phyloP scores from a whole-genome alignment of 306 rosid species.

The Canavalia ensiformis region DNA sequence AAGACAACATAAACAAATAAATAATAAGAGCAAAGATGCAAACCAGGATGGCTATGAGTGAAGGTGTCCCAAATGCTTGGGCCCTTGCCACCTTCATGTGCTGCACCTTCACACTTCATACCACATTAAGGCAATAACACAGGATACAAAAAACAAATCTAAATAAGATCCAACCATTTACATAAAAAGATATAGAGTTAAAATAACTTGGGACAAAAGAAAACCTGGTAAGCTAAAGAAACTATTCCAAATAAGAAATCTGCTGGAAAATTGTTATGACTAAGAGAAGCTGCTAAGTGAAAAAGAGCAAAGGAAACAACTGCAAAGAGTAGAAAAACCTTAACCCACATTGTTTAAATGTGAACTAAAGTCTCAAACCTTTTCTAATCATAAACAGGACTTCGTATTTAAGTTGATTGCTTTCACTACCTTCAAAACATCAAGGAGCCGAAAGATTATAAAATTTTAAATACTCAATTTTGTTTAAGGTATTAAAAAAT shows the following conservation, averaged over 20 bases:
- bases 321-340: conserved; percentile 43
- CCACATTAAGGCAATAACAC: not conserved
- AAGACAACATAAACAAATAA: not conserved
- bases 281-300: conserved; percentile 49
- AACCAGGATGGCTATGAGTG: conserved; percentile 67
- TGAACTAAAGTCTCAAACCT: conserved; percentile 1
- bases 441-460: too few species aligned
- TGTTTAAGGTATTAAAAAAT: too few species aligned
- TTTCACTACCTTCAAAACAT: too few species aligned
- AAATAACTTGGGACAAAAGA: conserved; percentile 8
- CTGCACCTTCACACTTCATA: conserved; percentile 59
- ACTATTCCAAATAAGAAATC: conserved; percentile 67
- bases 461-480: too few species aligned
- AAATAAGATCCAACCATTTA: conserved; percentile 35
- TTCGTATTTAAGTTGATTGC: not conserved
- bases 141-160: not conserved
- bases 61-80: conserved; percentile 81
- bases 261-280: conserved; percentile 57
- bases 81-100: conserved; percentile 65
- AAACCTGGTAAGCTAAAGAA: conserved; percentile 75
- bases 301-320: conserved; percentile 38
- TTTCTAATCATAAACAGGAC: not conserved
- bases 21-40: not conserved
- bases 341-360: conserved; percentile 49
- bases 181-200: not conserved